These are phyloP conservation scores for Helotiales sp. DNA, from an alignment of 2,329 filamentous ascomycete genomes.

Conservation along the genomic window DNA sequence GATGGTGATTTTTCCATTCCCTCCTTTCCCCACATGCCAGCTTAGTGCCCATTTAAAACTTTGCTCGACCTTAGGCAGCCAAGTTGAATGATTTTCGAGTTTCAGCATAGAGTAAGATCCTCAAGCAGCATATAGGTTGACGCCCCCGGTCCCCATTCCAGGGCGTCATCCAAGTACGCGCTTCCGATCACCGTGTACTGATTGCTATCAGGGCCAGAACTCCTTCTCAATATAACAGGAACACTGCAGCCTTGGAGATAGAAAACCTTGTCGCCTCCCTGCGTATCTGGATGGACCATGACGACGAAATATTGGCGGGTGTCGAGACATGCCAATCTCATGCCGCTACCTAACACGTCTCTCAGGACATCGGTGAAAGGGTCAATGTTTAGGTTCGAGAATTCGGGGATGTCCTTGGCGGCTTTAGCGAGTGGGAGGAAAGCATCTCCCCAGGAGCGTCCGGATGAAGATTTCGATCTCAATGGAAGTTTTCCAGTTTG, in stretches of 20 bases:
- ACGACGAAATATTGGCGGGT: not conserved
- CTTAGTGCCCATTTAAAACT: no score
- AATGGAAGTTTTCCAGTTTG: not conserved
- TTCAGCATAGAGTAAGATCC: not conserved
- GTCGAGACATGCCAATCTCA: conserved; percentile 2
- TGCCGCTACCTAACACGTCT: conserved; percentile 11
- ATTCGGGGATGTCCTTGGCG: not conserved
- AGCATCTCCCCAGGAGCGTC: not conserved
- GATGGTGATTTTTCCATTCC: no score
- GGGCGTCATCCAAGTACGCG: conserved; percentile 8
- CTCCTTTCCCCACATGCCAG: no score
- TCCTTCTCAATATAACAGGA: conserved; percentile 7
- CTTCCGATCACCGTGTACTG: conserved; percentile 16
- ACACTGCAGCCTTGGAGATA: conserved; percentile 9
- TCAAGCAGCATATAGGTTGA: not conserved
- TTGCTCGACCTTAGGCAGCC: not conserved
- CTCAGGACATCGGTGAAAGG: conserved; percentile 12
- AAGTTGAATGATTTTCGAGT: not conserved
- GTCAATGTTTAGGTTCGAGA: not conserved
- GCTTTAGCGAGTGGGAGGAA: not conserved
- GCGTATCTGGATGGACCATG: conserved; percentile 12
- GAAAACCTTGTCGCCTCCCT: conserved; percentile 5
- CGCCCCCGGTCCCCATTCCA: not conserved
- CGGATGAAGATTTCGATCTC: not conserved
- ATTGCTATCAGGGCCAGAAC: not conserved